Evolutionary conservation across 2,329 filamentous ascomycete species (phyloP), one percentile per base, ranked within the genome.

Genomic region (Eurotiales sp.): DNA sequence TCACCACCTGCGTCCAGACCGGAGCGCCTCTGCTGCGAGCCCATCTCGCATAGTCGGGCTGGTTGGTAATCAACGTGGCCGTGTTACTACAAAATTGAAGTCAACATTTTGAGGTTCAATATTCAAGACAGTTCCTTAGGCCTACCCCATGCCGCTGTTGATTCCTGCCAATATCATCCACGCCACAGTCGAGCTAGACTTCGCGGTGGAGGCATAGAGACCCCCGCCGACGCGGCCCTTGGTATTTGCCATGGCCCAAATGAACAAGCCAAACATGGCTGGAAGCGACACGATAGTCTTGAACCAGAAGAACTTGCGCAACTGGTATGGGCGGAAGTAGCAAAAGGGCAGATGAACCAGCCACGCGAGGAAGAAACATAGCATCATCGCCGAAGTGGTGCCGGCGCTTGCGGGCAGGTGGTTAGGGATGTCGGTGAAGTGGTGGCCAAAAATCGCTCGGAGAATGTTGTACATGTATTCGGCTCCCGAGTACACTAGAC

Each of bases 281-380:
- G 68, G 66, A 8, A 72, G 53, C 32, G 69, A 67, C 54, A 74
- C 65, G 30, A 69, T 60, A 5, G 64, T 66, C 55, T 76, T 76
- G 63, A 75, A 66, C 58, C 67, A 71, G 63, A 76, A 77, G 61
- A 77, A 73, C 46, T 61, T 62, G n/a, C 65, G 59, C 15, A 76
- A 57, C 56, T 76, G 71, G 56, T 76, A 73, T 10, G 74, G 73
- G 12, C 72, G 64, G 52, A 75, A 67, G 34, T 70, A 64, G 17
- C 67, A 67, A 55, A 77, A 73, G 3, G 72, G 64, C 64, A 73
- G 58, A 52, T 72, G 70, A 46, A 71, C 58, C 27, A 68, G 52
- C 70, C 70, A 73, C 53, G 65, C 69, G 15, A 72, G 56, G 49
- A 72, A 68, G 47, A 69, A 71, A 1, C 65, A 61, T 39, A 69